Evolutionary conservation across 2,329 filamentous ascomycete genomes (phyloP).

Genomic region (Endothia cerciana): DNA sequence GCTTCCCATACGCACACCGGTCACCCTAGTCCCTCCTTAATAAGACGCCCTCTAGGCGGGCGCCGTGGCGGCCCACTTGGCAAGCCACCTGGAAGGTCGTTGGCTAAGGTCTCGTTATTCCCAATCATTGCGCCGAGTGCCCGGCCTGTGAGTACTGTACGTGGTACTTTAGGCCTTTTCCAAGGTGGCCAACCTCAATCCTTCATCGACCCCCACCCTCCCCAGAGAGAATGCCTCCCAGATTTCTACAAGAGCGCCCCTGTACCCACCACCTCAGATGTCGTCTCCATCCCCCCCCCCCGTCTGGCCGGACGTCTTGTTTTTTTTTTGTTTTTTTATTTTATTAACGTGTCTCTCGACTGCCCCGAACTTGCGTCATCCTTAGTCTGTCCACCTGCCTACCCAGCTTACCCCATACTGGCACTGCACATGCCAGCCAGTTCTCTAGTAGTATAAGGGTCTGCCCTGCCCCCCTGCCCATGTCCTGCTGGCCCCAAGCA

Average conservation of each 20-base stretch:
- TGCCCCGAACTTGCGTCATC: slow-evolving; percentile 12
- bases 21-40: slow-evolving; percentile 26
- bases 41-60: slow-evolving; percentile 26
- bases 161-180: slow-evolving; percentile 14
- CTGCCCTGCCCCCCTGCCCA: slow-evolving; percentile 11
- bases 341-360: neutral
- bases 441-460: slow-evolving; percentile 13
- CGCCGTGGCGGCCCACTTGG: slow-evolving; percentile 27
- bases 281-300: neutral
- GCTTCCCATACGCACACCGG: slow-evolving; percentile 27
- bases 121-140: slow-evolving; percentile 10
- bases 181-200: neutral
- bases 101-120: neutral
- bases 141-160: slow-evolving; percentile 11
- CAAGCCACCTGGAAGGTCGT: neutral
- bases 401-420: slow-evolving; percentile 13
- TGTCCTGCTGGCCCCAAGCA: slow-evolving; percentile 4
- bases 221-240: neutral
- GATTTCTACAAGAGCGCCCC: slow-evolving; percentile 20
- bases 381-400: neutral
- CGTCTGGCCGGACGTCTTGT: neutral
- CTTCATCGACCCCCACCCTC: neutral
- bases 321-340: too few relatives aligned
- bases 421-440: slow-evolving; percentile 5
- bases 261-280: slow-evolving; percentile 6